These are phyloP conservation scores for Fusarium globosum DNA, from an alignment of 2,329 filamentous ascomycete species.

Conservation along the genomic window DNA sequence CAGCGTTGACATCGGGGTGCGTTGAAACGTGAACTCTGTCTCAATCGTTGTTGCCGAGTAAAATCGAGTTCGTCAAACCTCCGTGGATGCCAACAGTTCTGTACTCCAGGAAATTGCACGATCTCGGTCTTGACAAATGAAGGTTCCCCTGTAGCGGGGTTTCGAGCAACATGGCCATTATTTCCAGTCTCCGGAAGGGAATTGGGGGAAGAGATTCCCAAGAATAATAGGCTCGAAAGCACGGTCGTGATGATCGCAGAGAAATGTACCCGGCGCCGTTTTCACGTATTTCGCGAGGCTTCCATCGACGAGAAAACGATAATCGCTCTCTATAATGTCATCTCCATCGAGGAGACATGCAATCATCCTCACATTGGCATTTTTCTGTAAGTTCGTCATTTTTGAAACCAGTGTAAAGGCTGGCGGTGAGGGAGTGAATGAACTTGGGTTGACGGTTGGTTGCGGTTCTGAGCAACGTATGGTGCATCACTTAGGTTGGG, in stretches of 20 bases:
- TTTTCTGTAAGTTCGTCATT: neutral
- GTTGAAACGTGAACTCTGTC: constrained; percentile 41
- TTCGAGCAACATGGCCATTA: constrained; percentile 29
- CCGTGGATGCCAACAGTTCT: constrained; percentile 39
- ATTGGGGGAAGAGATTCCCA: constrained; percentile 40
- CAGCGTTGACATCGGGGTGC: constrained; percentile 36
- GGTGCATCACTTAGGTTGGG: neutral
- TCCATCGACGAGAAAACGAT: constrained; percentile 44
- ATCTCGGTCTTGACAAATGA: constrained; percentile 37
- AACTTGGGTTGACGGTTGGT: neutral
- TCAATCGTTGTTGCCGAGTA: constrained; percentile 34
- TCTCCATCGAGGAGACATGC: constrained; percentile 42
- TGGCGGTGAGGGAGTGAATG: neutral
- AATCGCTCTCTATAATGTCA: constrained; percentile 41
- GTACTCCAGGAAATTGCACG: constrained; percentile 26
- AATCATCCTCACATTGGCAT: constrained; percentile 40
- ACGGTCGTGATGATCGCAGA: constrained; percentile 35
- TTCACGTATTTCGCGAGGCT: constrained; percentile 43
- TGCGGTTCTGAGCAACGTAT: neutral
- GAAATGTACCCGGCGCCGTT: constrained; percentile 42
- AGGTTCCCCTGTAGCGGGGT: constrained; percentile 31
- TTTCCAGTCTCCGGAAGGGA: constrained; percentile 46
- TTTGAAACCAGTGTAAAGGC: neutral
- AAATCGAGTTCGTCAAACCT: constrained; percentile 44
- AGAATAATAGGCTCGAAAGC: constrained; percentile 44